Conservation (phyloP, 2,329 filamentous ascomycete genomes). For the Lomentospora prolificans region DNA sequence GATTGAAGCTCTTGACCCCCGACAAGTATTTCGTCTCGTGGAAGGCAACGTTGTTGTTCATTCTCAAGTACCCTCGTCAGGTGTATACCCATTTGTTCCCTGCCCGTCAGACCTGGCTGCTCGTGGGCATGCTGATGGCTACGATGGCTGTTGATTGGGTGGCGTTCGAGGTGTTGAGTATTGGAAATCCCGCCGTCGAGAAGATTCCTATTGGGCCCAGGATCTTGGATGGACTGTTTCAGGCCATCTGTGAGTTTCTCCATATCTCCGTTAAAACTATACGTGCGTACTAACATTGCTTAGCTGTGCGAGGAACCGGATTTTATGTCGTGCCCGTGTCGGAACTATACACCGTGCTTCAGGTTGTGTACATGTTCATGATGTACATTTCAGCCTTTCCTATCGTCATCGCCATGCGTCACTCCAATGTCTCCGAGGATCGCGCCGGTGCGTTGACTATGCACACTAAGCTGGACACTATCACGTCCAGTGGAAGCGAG, state of each 20-base stretch:
- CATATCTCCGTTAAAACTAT: neutral
- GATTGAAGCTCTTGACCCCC: slow-evolving; percentile 27
- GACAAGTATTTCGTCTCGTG: slow-evolving; percentile 25
- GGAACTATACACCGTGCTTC: slow-evolving; percentile 44
- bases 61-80: slow-evolving; percentile 45
- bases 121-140: slow-evolving; percentile 48
- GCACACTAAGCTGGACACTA: slow-evolving; percentile 12
- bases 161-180: slow-evolving; percentile 55
- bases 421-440: slow-evolving; percentile 65
- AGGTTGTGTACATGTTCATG: slow-evolving; percentile 52
- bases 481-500: too few species aligned
- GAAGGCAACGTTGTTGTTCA: slow-evolving; percentile 42
- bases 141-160: slow-evolving; percentile 57
- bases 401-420: slow-evolving; percentile 52
- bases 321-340: slow-evolving; percentile 56
- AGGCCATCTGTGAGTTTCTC: slow-evolving; percentile 39
- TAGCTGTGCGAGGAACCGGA: slow-evolving; percentile 53
- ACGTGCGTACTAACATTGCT: neutral
- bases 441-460: slow-evolving; percentile 27
- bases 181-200: slow-evolving; percentile 47
- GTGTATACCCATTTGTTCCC: slow-evolving; percentile 58
- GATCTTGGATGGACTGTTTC: slow-evolving; percentile 55
- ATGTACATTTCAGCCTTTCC: slow-evolving; percentile 60
- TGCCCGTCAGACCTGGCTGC: slow-evolving; percentile 53
- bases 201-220: slow-evolving; percentile 41